A percentile compares a stretch with the other conserved stretches of the same genome.
Conservation (phyloP, 768 basidiomycete species). For the Hebeloma cylindrosporum region DNA sequence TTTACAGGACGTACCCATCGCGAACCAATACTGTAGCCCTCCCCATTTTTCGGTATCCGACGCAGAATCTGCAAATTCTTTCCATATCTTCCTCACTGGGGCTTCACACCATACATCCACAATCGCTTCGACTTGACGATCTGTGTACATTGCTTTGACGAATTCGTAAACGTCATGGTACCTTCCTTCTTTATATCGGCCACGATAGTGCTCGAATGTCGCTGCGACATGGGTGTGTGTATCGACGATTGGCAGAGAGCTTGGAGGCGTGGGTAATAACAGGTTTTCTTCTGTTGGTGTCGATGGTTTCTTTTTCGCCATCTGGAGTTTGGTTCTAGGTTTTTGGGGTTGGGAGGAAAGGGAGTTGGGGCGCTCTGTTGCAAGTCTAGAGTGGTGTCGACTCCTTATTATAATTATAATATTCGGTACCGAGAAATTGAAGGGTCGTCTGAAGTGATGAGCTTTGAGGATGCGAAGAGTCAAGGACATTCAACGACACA, state of each 20-base stretch:
- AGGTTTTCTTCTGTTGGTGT: conserved; percentile 38
- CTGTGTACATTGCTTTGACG: conserved; percentile 58
- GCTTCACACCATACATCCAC: conserved; percentile 93
- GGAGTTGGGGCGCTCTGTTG: too few species aligned
- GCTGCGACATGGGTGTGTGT: conserved; percentile 85
- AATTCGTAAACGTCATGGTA: conserved; percentile 66
- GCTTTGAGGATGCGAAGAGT: too few species aligned
- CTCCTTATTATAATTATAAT: too few species aligned
- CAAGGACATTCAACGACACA: too few species aligned
- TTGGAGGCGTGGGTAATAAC: conserved; percentile 37
- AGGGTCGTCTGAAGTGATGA: too few species aligned
- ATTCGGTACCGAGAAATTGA: too few species aligned
- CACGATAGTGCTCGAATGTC: conserved; percentile 63
- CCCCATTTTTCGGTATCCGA: conserved; percentile 61
- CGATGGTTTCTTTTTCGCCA: conserved; percentile 41
- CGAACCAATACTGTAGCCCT: conserved; percentile 78
- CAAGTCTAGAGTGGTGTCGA: too few species aligned
- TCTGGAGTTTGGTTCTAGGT: too few species aligned
- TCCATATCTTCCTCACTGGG: conserved; percentile 63
- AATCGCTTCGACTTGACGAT: conserved; percentile 58
- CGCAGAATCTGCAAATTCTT: conserved; percentile 72
- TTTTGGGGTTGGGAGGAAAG: too few species aligned
- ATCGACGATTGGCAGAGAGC: conserved; percentile 57
- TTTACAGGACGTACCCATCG: conserved; percentile 61
- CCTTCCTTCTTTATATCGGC: conserved; percentile 58